Conservation (phyloP, 768 basidiomycete genomes). For the Calocybe cyanea region DNA sequence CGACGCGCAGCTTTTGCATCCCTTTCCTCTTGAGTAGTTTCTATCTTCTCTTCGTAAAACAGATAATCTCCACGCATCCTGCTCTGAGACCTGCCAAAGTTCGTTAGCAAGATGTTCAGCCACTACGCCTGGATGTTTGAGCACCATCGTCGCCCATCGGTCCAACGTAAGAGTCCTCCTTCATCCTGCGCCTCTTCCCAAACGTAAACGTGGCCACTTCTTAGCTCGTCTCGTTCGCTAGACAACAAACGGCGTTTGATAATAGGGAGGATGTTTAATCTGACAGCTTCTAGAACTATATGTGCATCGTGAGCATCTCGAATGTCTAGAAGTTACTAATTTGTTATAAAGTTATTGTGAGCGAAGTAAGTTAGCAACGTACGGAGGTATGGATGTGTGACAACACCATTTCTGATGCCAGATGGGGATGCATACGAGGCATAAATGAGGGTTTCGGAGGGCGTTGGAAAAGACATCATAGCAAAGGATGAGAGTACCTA, state of each 20-base stretch:
- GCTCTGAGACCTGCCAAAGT: constrained; percentile 67
- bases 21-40: constrained; percentile 74
- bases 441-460: constrained; percentile 17
- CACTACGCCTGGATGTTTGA: constrained; percentile 3
- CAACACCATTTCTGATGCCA: constrained; percentile 24
- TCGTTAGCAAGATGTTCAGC: not conserved
- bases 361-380: constrained; percentile 13
- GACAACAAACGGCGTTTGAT: constrained; percentile 68
- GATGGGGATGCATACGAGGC: constrained; percentile 20
- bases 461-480: constrained; percentile 15
- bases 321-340: constrained; percentile 44
- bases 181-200: constrained; percentile 86
- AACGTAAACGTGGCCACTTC: constrained; percentile 76
- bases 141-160: constrained; percentile 77
- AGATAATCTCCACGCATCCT: constrained; percentile 80
- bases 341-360: not conserved
- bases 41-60: constrained; percentile 82
- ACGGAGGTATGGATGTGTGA: constrained; percentile 51
- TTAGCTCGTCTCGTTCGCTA: constrained; percentile 64
- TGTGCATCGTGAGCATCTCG: constrained; percentile 81
- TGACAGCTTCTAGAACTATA: constrained; percentile 71
- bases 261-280: constrained; percentile 64
- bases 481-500: constrained; percentile 12
- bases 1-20: constrained; percentile 77
- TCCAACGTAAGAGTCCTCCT: constrained; percentile 69